A percentile compares a stretch with the other conserved stretches of the same genome.
Conservation (phyloP, 805 yeast genomes). For the Ogataea pignaliae region DNA sequence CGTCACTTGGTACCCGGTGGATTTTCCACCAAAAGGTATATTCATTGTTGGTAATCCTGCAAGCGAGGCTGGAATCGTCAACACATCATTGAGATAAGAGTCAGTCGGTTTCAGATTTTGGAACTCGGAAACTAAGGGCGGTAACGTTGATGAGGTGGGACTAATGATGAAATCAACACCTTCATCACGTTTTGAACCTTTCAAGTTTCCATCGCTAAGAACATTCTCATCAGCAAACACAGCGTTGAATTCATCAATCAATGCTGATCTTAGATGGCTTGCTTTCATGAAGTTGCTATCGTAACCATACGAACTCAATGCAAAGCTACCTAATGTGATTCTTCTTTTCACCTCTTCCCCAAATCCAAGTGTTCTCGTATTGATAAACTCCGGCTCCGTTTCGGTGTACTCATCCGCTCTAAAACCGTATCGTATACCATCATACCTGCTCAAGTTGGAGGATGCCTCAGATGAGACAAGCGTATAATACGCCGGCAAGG, state of each 20-base stretch:
- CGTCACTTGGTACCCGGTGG: constrained; percentile 72
- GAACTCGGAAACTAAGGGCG: constrained; percentile 33
- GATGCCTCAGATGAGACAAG: constrained; percentile 92
- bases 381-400: constrained; percentile 36
- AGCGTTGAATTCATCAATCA: constrained; percentile 62
- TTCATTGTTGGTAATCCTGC: constrained; percentile 88
- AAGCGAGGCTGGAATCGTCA: constrained; percentile 86
- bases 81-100: constrained; percentile 73
- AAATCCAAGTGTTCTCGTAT: constrained; percentile 62
- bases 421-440: constrained; percentile 82
- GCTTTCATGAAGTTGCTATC: constrained; percentile 76
- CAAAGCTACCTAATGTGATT: constrained; percentile 80
- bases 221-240: constrained; percentile 54
- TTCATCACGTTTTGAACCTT: constrained; percentile 10
- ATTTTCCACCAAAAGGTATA: constrained; percentile 52
- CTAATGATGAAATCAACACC: constrained; percentile 66
- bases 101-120: constrained; percentile 39
- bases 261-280: constrained; percentile 51
- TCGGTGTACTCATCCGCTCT: constrained; percentile 34
- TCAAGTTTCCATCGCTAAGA: constrained; percentile 12
- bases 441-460: constrained; percentile 84
- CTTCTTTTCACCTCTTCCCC: constrained; percentile 84
- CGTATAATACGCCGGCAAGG: constrained; percentile 81
- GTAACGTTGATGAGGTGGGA: constrained; percentile 64
- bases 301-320: constrained; percentile 70